These are phyloP conservation scores for Coemansia biformis DNA, from an alignment of 192 early-diverging fungal species.

Conservation along the genomic window DNA sequence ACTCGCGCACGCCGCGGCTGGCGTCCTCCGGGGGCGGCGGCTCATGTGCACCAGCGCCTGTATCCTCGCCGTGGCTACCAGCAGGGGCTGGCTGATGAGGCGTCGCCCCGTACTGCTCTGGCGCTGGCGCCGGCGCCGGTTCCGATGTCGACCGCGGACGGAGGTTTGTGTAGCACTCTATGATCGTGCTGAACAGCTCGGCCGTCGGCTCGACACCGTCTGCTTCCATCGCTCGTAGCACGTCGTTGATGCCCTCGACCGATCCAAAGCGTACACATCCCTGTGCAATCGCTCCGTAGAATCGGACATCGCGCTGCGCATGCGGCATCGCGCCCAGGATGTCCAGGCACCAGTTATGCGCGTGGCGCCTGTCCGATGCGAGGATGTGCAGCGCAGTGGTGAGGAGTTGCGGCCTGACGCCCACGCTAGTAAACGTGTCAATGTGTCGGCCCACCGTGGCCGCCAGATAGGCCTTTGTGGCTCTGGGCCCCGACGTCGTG, in stretches of 20 bases:
- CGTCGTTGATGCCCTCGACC: slow-evolving; percentile 8
- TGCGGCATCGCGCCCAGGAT: slow-evolving; percentile 3
- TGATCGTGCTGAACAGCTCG: slow-evolving; percentile 8
- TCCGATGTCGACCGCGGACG: background rate
- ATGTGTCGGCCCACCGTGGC: slow-evolving; percentile 11
- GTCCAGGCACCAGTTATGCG: slow-evolving; percentile 12
- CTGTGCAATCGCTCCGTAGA: slow-evolving; percentile 19
- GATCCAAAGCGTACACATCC: slow-evolving; percentile 18
- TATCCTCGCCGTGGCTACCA: too few species aligned
- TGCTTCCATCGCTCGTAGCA: slow-evolving; percentile 10
- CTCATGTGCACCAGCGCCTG: too few species aligned
- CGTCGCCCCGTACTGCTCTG: too few species aligned
- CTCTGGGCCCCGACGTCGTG: background rate
- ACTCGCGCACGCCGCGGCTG: too few species aligned
- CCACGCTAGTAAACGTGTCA: background rate
- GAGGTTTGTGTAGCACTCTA: slow-evolving; percentile 11
- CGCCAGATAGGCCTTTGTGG: slow-evolving; percentile 1
- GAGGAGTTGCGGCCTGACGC: slow-evolving; percentile 4
- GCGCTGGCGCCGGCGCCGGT: too few species aligned
- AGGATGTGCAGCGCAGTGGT: slow-evolving; percentile 9
- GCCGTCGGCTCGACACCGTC: slow-evolving; percentile 1
- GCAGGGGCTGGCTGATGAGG: too few species aligned
- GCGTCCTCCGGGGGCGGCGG: too few species aligned
- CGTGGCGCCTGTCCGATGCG: slow-evolving; percentile 7
- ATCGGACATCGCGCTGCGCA: background rate